Conservation (phyloP, 768 basidiomycete genomes). For the Holtermanniella nyarrowii region DNA sequence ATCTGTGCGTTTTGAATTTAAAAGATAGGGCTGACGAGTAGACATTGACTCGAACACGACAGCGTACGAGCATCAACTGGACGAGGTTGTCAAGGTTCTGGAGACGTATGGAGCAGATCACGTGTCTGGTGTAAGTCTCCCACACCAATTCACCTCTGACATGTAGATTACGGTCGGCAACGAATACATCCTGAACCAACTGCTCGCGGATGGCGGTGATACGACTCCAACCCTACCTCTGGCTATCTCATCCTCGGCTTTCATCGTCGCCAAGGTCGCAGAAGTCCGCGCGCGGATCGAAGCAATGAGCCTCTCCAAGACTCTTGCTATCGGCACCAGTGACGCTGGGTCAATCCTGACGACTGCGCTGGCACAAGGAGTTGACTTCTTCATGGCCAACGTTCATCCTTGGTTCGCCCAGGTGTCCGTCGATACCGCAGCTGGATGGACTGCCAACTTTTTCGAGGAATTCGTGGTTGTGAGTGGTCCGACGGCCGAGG, state of each 20-base stretch:
- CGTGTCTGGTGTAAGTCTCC: conserved; percentile 50
- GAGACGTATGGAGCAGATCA: conserved; percentile 65
- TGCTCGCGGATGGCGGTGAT: conserved; percentile 7
- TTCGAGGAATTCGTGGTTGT: conserved; percentile 59
- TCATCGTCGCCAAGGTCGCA: conserved; percentile 57
- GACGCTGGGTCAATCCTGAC: conserved; percentile 85
- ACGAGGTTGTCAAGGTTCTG: conserved; percentile 57
- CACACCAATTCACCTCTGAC: not conserved
- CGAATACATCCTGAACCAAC: conserved; percentile 67
- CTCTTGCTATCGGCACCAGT: conserved; percentile 61
- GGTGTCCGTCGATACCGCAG: conserved; percentile 54
- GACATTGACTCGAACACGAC: conserved; percentile 52
- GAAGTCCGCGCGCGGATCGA: conserved; percentile 43
- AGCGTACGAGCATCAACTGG: conserved; percentile 65
- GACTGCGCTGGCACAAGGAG: conserved; percentile 49
- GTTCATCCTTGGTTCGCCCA: conserved; percentile 94
- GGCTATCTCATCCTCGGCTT: conserved; percentile 30
- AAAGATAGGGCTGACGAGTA: conserved; percentile 20
- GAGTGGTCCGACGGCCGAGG: conserved; percentile 1
- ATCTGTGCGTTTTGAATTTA: conserved; percentile 45
- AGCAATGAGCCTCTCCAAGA: conserved; percentile 52
- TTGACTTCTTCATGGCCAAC: conserved; percentile 55
- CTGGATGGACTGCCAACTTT: conserved; percentile 71
- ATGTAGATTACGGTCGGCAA: conserved; percentile 70
- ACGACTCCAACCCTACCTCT: conserved; percentile 9